A percentile compares a stretch with the other conserved stretches of the same genome.
Conservation (phyloP, 805 yeast genomes). For the Hanseniaspora occidentalis region DNA sequence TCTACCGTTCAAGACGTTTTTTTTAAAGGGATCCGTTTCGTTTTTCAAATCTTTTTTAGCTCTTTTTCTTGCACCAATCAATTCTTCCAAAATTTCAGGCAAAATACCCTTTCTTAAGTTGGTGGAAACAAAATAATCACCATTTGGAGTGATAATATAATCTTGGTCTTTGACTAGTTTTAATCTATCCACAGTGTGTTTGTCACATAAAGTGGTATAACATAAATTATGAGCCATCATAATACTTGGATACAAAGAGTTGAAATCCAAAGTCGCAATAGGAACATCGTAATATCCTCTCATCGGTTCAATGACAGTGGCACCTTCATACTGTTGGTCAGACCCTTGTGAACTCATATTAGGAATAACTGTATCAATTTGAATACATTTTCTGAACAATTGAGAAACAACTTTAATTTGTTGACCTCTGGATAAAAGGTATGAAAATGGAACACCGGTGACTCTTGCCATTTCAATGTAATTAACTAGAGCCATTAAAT, state of each 20-base stretch:
- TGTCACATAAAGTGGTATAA: slow-evolving; percentile 76
- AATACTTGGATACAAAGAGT: slow-evolving; percentile 92
- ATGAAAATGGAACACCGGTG: slow-evolving; percentile 95
- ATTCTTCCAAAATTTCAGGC: slow-evolving; percentile 84
- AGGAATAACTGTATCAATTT: slow-evolving; percentile 80
- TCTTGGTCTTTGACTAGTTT: slow-evolving; percentile 58
- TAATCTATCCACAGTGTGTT: slow-evolving; percentile 52
- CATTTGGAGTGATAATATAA: slow-evolving; percentile 80
- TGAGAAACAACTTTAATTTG: slow-evolving; percentile 96
- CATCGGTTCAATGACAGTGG: slow-evolving; percentile 93
- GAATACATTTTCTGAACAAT: slow-evolving; percentile 81
- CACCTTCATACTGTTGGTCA: slow-evolving; percentile 96
- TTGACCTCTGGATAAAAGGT: slow-evolving; percentile 82
- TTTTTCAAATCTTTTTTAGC: slow-evolving; percentile 85
- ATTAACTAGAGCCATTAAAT: slow-evolving; percentile 90
- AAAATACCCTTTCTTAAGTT: slow-evolving; percentile 67
- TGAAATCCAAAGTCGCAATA: slow-evolving; percentile 94
- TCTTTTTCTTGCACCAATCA: slow-evolving; percentile 80
- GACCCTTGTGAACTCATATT: slow-evolving; percentile 69
- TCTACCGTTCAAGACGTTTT: slow-evolving; percentile 91
- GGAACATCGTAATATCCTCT: slow-evolving; percentile 96
- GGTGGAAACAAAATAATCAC: slow-evolving; percentile 75
- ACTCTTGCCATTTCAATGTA: slow-evolving; percentile 99
- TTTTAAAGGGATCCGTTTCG: slow-evolving; percentile 88
- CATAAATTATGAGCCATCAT: slow-evolving; percentile 99